Evolutionary conservation across 441 rosid genomes (phyloP), one percentile per base, ranked within the genome.

Genomic region (Syzygium malaccense): DNA sequence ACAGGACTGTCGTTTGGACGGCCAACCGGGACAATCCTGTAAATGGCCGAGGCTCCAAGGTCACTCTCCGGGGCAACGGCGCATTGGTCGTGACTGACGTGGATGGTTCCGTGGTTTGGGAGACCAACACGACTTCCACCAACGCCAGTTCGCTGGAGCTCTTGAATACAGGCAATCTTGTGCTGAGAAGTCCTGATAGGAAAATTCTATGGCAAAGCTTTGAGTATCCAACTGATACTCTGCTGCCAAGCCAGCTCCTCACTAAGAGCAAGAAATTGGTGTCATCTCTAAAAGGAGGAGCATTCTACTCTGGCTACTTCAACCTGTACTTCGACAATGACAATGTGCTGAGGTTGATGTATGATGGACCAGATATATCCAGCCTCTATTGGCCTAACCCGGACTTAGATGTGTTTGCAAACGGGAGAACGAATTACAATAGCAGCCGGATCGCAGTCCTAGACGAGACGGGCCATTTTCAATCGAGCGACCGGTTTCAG

Each of bases 381-480:
- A 93, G 93, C 88, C 48, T 93, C 20, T 93, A 93, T 62, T 93
- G 95, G 96, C 95, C 96, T 8, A 55, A 91, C 78, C 87, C 91
- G 1, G 91, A 79, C 71, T 0, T 4, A 0, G 0, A 1, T 19
- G 55, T 79, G 55, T 90, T 64, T 17, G 11, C 1, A 33, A 91
- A 89, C 25, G 88, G 89, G 4, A 91, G 94, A 87, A 90, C 93
- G 13, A 88, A 3, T 58, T 94, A 88, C 32, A 93, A 93, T 79
- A 92, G 90, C 56, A 92, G 92, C 57, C 88, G 94, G 86, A 80
- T 91, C 68, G 93, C 92, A 26, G 56, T 91, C 68, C 88, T 93
- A 30, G 93, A 93, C 86, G 89, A 89, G 7, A 37, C n/a, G 10
- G 94, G 96, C 11, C 55, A 71, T 37, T 93, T 94, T 60, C 28